Conservation (phyloP, 768 basidiomycete genomes). For the Podaxis rugospora region DNA sequence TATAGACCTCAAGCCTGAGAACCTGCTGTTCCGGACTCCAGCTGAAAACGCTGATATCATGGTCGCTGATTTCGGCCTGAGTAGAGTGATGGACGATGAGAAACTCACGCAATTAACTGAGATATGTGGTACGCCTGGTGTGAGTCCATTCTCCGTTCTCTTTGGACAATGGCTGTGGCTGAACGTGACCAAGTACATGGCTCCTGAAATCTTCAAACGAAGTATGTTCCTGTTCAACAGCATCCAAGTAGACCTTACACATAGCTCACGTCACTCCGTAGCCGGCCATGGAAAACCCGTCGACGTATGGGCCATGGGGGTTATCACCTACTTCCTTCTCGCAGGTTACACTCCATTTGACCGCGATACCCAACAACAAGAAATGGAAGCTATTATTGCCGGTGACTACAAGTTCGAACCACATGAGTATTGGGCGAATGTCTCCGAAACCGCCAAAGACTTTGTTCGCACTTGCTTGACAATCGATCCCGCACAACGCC, state of each 20-base stretch:
- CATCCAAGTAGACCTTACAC: not conserved
- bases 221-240: conserved; percentile 37
- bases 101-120: conserved; percentile 87
- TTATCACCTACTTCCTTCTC: conserved; percentile 96
- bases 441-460: conserved; percentile 75
- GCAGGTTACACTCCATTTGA: conserved; percentile 95
- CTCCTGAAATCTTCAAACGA: conserved; percentile 94
- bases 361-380: conserved; percentile 78
- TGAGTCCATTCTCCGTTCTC: conserved; percentile 27
- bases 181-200: conserved; percentile 63
- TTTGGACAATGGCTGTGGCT: not conserved
- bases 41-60: conserved; percentile 92
- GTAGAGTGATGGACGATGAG: conserved; percentile 86
- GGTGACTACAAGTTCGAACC: conserved; percentile 87
- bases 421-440: conserved; percentile 82
- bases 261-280: conserved; percentile 18
- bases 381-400: conserved; percentile 93
- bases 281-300: conserved; percentile 94
- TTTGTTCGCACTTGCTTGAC: conserved; percentile 86
- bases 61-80: conserved; percentile 95
- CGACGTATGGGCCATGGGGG: conserved; percentile 97
- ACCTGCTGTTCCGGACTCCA: conserved; percentile 87
- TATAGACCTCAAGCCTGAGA: conserved; percentile 94
- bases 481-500: conserved; percentile 73
- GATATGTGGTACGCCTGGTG: conserved; percentile 92